phyloP scores from a whole-genome alignment of 2,329 filamentous ascomycete species.

The Aspergillus glaucus region DNA sequence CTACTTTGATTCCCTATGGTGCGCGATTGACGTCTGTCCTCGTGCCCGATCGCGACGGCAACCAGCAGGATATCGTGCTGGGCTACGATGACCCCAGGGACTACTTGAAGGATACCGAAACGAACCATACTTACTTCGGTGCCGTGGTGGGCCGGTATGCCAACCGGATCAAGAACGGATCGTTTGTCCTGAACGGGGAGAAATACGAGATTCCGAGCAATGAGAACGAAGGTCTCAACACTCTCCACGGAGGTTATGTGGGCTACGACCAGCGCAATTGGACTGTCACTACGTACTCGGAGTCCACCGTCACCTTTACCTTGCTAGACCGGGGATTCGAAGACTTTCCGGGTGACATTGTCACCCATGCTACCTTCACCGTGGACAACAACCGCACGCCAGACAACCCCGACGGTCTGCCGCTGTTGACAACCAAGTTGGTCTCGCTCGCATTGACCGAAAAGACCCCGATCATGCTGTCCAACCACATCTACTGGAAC shows the following conservation, averaged over 20 bases:
- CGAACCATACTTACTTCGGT: slow-evolving; percentile 44
- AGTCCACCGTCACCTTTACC: slow-evolving; percentile 41
- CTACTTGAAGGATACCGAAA: slow-evolving; percentile 41
- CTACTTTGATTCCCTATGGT: slow-evolving; percentile 44
- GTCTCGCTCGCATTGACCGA: slow-evolving; percentile 41
- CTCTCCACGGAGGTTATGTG: slow-evolving; percentile 46
- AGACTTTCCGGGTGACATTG: slow-evolving; percentile 42
- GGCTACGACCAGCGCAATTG: slow-evolving; percentile 47
- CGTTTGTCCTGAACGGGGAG: slow-evolving; percentile 45
- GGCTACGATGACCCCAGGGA: slow-evolving; percentile 45
- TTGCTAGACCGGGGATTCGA: slow-evolving; percentile 40
- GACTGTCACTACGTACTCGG: slow-evolving; percentile 40
- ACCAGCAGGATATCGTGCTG: slow-evolving; percentile 44
- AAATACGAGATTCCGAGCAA: slow-evolving; percentile 46
- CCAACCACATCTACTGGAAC: slow-evolving; percentile 49
- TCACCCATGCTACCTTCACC: slow-evolving; percentile 42
- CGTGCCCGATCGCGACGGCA: slow-evolving; percentile 47
- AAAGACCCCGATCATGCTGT: slow-evolving; percentile 45
- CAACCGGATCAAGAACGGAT: slow-evolving; percentile 52
- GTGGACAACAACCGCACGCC: slow-evolving; percentile 32
- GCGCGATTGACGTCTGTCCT: slow-evolving; percentile 43
- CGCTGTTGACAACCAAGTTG: slow-evolving; percentile 39
- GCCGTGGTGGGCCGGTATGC: slow-evolving; percentile 48
- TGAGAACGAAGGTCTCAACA: slow-evolving; percentile 46
- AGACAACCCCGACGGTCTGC: slow-evolving; percentile 35